A percentile compares a stretch with the other conserved stretches of the same genome.
Conservation (phyloP, 805 yeast species). For the Metschnikowia gruessii region DNA sequence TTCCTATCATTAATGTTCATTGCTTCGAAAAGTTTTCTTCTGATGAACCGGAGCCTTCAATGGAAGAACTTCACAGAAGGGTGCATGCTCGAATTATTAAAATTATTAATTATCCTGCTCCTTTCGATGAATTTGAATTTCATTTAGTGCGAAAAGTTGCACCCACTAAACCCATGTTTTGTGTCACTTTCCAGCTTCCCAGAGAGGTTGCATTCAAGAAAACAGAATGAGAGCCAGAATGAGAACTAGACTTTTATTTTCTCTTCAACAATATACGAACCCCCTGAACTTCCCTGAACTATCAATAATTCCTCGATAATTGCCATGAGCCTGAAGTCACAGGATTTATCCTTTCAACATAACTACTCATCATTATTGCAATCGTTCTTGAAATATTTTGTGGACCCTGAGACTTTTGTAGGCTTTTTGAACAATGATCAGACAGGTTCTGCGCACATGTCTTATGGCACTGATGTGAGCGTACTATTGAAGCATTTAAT, state of each 20-base stretch:
- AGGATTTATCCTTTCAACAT: slow-evolving; percentile 4
- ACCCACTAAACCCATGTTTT: slow-evolving; percentile 95
- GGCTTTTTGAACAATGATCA: slow-evolving; percentile 51
- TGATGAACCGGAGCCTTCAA: slow-evolving; percentile 66
- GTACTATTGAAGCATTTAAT: slow-evolving; percentile 55
- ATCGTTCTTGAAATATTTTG: slow-evolving; percentile 29
- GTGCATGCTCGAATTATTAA: slow-evolving; percentile 51
- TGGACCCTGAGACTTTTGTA: slow-evolving; percentile 27
- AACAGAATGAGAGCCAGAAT: background rate
- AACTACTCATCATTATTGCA: slow-evolving; percentile 29
- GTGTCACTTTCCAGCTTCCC: slow-evolving; percentile 77
- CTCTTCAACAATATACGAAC: background rate
- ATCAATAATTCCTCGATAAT: background rate
- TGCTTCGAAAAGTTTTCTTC: slow-evolving; percentile 90
- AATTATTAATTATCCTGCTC: slow-evolving; percentile 46
- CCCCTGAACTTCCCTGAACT: background rate
- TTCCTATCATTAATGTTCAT: slow-evolving; percentile 83
- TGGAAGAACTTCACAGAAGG: slow-evolving; percentile 64
- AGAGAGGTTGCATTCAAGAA: slow-evolving; percentile 55
- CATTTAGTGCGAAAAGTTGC: slow-evolving; percentile 93
- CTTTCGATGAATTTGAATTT: slow-evolving; percentile 51
- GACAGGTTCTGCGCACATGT: slow-evolving; percentile 55
- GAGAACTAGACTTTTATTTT: background rate
- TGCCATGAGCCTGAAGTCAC: background rate
- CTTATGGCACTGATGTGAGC: slow-evolving; percentile 56